A percentile compares a stretch with the other conserved stretches of the same genome.
Conservation (phyloP, 208 protist species). For the Angomonas ambiguus region DNA sequence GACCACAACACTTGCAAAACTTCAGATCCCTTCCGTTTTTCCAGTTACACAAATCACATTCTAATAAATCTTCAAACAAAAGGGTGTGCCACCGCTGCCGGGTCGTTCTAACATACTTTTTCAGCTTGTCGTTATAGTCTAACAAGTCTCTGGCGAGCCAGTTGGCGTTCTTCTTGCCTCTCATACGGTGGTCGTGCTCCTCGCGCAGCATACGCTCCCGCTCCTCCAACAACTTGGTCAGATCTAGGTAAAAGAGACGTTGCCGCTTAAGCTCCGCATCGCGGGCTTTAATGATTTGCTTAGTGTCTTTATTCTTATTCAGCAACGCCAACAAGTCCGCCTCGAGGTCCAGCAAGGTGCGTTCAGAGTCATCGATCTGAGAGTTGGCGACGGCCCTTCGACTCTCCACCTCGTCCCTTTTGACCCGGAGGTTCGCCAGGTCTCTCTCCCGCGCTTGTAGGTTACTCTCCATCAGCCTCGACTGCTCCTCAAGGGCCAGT, state of each 20-base stretch:
- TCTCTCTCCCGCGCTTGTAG: conserved; percentile 28
- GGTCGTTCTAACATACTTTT: conserved; percentile 40
- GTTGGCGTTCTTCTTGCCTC: conserved; percentile 53
- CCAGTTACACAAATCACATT: conserved; percentile 74
- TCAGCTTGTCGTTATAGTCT: conserved; percentile 51
- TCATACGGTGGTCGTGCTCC: conserved; percentile 54
- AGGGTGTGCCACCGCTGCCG: conserved; percentile 59
- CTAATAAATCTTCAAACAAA: conserved; percentile 46
- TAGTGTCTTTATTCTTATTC: conserved; percentile 49
- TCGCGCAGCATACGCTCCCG: conserved; percentile 48
- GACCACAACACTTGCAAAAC: conserved; percentile 63
- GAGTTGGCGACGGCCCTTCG: conserved; percentile 25
- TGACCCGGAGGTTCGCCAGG: conserved; percentile 29
- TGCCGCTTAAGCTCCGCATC: conserved; percentile 52
- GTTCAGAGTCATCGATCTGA: conserved; percentile 33
- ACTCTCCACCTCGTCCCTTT: conserved; percentile 38
- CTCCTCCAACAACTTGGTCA: conserved; percentile 60
- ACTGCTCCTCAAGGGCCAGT: conserved; percentile 31
- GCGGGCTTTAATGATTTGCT: conserved; percentile 33
- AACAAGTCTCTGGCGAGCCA: conserved; percentile 60
- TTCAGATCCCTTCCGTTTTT: conserved; percentile 36
- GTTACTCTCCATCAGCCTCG: conserved; percentile 33
- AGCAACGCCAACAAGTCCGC: conserved; percentile 32
- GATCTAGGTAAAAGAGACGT: conserved; percentile 48
- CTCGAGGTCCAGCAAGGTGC: conserved; percentile 51